Percentiles rank a stretch among this genome's conserved stretches.
Evolutionary conservation across 106 monocot genomes (phyloP).

Genomic region (Iris macrosiphon): DNA sequence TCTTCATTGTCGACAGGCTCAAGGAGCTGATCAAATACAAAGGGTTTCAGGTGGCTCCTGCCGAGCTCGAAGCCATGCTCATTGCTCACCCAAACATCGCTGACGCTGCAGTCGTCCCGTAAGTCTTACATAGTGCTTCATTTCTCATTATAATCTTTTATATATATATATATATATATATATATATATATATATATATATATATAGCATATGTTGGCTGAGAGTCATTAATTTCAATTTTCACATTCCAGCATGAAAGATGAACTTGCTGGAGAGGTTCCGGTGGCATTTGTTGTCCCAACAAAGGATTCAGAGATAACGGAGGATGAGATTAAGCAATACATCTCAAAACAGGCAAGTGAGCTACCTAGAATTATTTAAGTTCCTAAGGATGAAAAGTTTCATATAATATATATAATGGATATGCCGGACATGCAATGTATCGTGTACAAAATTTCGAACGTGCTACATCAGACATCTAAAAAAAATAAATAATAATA

Average conservation of each 20-base stretch:
- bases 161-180: too few species aligned
- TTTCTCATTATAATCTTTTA: not conserved
- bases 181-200: too few species aligned
- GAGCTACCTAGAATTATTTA: too few species aligned
- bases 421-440: too few species aligned
- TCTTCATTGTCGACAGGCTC: conserved; percentile 87
- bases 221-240: not conserved
- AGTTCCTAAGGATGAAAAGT: too few species aligned
- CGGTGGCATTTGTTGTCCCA: conserved; percentile 60
- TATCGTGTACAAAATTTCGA: too few species aligned
- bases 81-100: conserved; percentile 42
- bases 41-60: conserved; percentile 61
- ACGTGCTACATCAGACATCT: too few species aligned
- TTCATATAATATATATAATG: too few species aligned
- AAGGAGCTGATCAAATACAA: conserved; percentile 95
- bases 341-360: conserved; percentile 52
- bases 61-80: conserved; percentile 63
- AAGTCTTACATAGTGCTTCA: conserved; percentile 5
- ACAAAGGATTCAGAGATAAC: conserved; percentile 34
- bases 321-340: conserved; percentile 66
- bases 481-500: too few species aligned
- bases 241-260: conserved; percentile 41
- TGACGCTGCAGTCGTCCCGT: conserved; percentile 54
- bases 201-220: too few species aligned
- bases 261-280: conserved; percentile 55